Percentiles rank a stretch among this genome's conserved stretches.
Conservation (phyloP, 768 basidiomycete genomes). For the Macrolepiota dolichaula region DNA sequence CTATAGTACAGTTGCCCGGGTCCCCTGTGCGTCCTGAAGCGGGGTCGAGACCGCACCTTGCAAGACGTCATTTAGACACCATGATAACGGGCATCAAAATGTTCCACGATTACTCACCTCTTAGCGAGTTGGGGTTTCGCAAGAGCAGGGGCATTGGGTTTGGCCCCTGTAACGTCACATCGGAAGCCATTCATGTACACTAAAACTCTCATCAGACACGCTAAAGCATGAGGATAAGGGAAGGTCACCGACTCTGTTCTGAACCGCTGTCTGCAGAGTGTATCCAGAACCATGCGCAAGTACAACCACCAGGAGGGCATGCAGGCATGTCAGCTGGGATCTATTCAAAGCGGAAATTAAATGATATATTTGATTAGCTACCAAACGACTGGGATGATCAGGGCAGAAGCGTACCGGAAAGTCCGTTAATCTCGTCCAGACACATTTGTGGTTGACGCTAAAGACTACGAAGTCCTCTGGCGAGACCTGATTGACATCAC, state of each 20-base stretch:
- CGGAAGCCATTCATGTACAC: conserved; percentile 71
- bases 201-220: neutral
- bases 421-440: conserved; percentile 67
- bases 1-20: conserved; percentile 60
- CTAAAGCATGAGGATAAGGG: neutral
- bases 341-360: conserved; percentile 14
- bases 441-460: conserved; percentile 71
- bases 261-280: conserved; percentile 56
- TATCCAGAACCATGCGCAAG: conserved; percentile 74
- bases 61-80: neutral
- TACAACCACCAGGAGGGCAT: conserved; percentile 61
- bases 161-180: conserved; percentile 51
- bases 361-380: neutral
- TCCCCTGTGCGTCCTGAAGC: conserved; percentile 34
- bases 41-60: neutral
- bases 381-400: neutral
- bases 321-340: conserved; percentile 67
- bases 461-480: conserved; percentile 72
- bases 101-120: conserved; percentile 41
- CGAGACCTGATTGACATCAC: conserved; percentile 47
- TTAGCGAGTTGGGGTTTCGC: conserved; percentile 55
- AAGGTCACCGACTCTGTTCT: neutral
- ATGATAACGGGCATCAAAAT: neutral
- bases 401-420: conserved; percentile 31
- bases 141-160: conserved; percentile 41